Evolutionary conservation across 1,284 basidiomycete genomes (phyloP).

Genomic region (Ceratobasidium theobromae): DNA sequence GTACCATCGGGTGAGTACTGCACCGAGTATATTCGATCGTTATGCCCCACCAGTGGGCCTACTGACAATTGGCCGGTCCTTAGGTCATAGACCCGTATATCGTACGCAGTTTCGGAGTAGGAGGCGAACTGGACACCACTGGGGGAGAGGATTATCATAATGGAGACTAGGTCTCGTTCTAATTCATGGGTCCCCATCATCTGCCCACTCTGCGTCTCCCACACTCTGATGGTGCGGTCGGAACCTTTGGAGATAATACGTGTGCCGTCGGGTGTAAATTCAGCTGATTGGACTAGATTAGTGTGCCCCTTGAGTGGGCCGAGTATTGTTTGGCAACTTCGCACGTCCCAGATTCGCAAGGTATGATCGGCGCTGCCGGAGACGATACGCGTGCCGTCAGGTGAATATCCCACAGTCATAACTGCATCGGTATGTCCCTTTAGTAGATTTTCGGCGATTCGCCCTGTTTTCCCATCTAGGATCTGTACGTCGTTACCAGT

Average conservation of each 20-base stretch:
- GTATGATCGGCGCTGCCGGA: background rate
- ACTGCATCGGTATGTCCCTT: background rate
- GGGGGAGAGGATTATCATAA: no score
- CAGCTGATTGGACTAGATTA: background rate
- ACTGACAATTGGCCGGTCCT: no score
- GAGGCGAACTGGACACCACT: no score
- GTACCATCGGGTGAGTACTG: constrained; percentile 1
- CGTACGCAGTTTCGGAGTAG: no score
- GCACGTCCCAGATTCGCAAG: background rate
- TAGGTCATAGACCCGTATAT: no score
- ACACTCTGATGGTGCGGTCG: constrained; percentile 10
- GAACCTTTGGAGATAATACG: background rate
- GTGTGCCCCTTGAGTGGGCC: constrained; percentile 4
- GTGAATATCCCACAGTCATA: background rate
- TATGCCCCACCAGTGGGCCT: constrained; percentile 2
- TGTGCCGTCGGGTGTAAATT: constrained; percentile 8
- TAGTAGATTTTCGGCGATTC: background rate
- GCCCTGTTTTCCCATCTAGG: background rate
- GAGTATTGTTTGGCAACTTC: background rate
- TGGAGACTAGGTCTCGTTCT: no score
- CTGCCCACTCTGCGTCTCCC: constrained; percentile 11
- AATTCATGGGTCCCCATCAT: background rate
- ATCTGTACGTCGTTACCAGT: background rate
- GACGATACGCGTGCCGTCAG: background rate
- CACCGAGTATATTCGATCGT: background rate